Percentiles rank a stretch among this genome's conserved stretches.
Conservation (phyloP, 306 rosid genomes). For the Prunus campanulata region DNA sequence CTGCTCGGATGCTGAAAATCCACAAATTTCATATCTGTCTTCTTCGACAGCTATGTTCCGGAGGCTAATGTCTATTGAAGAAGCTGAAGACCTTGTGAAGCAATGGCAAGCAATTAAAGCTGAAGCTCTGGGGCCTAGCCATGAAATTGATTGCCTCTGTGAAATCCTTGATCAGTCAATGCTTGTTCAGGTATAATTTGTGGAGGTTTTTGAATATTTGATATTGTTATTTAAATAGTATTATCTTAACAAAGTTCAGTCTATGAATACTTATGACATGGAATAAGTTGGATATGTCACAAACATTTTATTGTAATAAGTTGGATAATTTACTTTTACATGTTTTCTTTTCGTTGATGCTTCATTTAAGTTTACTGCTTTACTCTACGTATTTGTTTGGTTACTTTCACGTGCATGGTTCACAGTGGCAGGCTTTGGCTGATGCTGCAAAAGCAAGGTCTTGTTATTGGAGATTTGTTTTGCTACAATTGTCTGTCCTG, state of each 20-base stretch:
- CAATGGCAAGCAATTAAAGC: slow-evolving; percentile 91
- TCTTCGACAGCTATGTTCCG: slow-evolving; percentile 36
- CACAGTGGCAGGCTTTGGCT: slow-evolving; percentile 88
- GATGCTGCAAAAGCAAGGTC: slow-evolving; percentile 72
- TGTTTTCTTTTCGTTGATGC: background rate
- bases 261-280: background rate
- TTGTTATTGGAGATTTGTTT: slow-evolving; percentile 88
- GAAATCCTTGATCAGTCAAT: slow-evolving; percentile 85
- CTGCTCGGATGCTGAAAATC: slow-evolving; percentile 39
- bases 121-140: slow-evolving; percentile 89
- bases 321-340: too few relatives aligned
- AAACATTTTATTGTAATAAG: background rate
- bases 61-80: slow-evolving; percentile 71
- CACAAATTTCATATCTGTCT: slow-evolving; percentile 30
- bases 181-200: slow-evolving; percentile 80
- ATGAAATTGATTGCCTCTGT: slow-evolving; percentile 57
- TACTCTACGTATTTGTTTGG: background rate
- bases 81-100: slow-evolving; percentile 88
- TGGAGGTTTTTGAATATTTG: slow-evolving; percentile 16
- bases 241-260: background rate
- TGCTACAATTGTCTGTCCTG: slow-evolving; percentile 73
- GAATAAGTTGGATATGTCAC: background rate
- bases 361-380: background rate
- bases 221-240: background rate
- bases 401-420: slow-evolving; percentile 4